phyloP scores from a whole-genome alignment of 352 stramenopile genomes.

The Porosira glacialis region DNA sequence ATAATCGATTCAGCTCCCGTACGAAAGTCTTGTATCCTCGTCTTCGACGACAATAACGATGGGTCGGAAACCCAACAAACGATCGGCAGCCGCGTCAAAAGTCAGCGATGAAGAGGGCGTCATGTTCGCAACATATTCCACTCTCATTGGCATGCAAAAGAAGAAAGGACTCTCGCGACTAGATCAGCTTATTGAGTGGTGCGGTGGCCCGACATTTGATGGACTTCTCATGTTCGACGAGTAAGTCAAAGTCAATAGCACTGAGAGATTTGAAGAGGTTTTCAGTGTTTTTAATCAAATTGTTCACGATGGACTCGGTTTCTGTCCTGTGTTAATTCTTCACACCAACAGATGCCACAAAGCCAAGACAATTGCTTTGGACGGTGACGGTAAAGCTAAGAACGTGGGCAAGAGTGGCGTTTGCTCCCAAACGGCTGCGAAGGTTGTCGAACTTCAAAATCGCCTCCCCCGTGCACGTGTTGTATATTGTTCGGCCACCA shows the following conservation, averaged over 20 bases:
- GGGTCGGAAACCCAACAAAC: too few species aligned
- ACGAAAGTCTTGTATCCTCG: too few species aligned
- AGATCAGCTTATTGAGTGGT: constrained; percentile 53
- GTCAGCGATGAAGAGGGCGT: constrained; percentile 45
- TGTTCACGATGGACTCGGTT: too few species aligned
- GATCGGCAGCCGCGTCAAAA: too few species aligned
- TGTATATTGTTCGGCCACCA: constrained; percentile 83
- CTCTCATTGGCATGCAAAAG: constrained; percentile 31
- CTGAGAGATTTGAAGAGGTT: too few species aligned
- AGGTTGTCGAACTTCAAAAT: constrained; percentile 75
- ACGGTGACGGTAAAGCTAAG: constrained; percentile 80
- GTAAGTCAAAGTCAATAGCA: too few species aligned
- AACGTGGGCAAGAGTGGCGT: constrained; percentile 82
- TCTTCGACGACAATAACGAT: too few species aligned
- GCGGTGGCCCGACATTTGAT: constrained; percentile 50
- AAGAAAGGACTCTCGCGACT: too few species aligned
- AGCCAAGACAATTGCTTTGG: constrained; percentile 75
- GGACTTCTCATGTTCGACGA: constrained; percentile 69
- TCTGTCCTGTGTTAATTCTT: too few species aligned
- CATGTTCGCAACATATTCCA: constrained; percentile 47
- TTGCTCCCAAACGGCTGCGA: constrained; percentile 68
- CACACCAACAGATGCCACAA: too few species aligned
- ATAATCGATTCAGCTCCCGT: too few species aligned
- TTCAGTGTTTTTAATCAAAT: too few species aligned
- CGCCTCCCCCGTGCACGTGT: constrained; percentile 74